Conservation (phyloP, 768 basidiomycete species). For the Pleurotus ostreatus region DNA sequence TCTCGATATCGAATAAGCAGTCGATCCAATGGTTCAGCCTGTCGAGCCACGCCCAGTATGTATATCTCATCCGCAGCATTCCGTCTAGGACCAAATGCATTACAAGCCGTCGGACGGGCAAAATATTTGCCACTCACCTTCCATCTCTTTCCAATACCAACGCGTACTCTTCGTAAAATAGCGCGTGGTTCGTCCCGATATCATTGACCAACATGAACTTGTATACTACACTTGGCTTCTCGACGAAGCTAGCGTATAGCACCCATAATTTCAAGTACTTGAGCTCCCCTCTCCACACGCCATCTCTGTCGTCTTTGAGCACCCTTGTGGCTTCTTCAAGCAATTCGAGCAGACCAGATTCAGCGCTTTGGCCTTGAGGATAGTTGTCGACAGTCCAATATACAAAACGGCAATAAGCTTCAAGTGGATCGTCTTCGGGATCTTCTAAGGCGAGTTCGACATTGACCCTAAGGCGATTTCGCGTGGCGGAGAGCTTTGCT, state of each 20-base stretch:
- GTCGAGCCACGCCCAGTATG: constrained; percentile 81
- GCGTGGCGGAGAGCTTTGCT: constrained; percentile 58
- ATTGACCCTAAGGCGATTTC: constrained; percentile 66
- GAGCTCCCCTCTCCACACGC: constrained; percentile 72
- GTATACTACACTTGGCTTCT: constrained; percentile 85
- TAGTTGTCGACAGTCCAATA: constrained; percentile 94
- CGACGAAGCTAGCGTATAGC: constrained; percentile 89
- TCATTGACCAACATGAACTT: constrained; percentile 88
- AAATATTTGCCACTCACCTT: constrained; percentile 44
- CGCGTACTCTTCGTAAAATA: constrained; percentile 93
- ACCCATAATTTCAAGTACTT: constrained; percentile 94
- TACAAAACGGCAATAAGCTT: constrained; percentile 82
- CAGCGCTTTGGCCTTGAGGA: constrained; percentile 85
- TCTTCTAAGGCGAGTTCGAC: constrained; percentile 77
- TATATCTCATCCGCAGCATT: constrained; percentile 89
- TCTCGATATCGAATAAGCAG: constrained; percentile 75
- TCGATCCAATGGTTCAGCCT: constrained; percentile 76
- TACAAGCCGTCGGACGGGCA: constrained; percentile 9
- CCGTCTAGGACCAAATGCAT: constrained; percentile 42
- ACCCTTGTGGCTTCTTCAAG: constrained; percentile 89
- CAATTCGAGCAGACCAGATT: constrained; percentile 88
- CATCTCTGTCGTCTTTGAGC: constrained; percentile 71
- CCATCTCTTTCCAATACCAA: constrained; percentile 77
- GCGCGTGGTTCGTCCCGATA: constrained; percentile 75
- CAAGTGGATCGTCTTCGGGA: constrained; percentile 76